phyloP scores from a whole-genome alignment of 768 basidiomycete genomes.

The Leccinum longicurvipes region DNA sequence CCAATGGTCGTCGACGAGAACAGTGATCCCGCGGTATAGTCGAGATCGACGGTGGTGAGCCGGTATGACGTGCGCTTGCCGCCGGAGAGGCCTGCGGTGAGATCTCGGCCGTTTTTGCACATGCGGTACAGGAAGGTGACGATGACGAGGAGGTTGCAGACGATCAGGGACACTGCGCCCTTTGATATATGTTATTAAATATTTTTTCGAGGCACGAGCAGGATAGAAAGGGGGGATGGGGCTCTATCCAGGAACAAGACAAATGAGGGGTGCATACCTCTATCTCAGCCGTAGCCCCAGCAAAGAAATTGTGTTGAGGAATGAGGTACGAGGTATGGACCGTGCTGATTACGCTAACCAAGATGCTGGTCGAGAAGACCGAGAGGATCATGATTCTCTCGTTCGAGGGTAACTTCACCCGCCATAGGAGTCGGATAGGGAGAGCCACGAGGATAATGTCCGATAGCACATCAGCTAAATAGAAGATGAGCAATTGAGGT shows the following conservation, averaged over 20 bases:
- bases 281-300: slow-evolving; percentile 34
- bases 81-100: not conserved
- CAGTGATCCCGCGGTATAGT: slow-evolving; percentile 5
- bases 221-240: not conserved
- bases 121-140: slow-evolving; percentile 34
- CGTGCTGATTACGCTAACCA: slow-evolving; percentile 42
- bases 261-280: slow-evolving; percentile 34
- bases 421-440: slow-evolving; percentile 44
- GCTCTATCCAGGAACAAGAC: not conserved
- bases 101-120: slow-evolving; percentile 7
- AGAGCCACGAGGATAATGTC: slow-evolving; percentile 44
- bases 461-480: slow-evolving; percentile 44
- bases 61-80: slow-evolving; percentile 4
- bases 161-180: slow-evolving; percentile 38
- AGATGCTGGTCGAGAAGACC: slow-evolving; percentile 53
- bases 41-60: slow-evolving; percentile 28
- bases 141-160: slow-evolving; percentile 41
- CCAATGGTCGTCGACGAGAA: not conserved
- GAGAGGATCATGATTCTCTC: slow-evolving; percentile 38
- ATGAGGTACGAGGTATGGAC: slow-evolving; percentile 45
- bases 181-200: slow-evolving; percentile 7
- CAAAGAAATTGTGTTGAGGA: slow-evolving; percentile 14
- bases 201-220: not conserved
- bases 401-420: slow-evolving; percentile 40
- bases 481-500: not conserved